phyloP scores from a whole-genome alignment of 2,329 filamentous ascomycete genomes.

The Pyrenophora tritici-repentis region DNA sequence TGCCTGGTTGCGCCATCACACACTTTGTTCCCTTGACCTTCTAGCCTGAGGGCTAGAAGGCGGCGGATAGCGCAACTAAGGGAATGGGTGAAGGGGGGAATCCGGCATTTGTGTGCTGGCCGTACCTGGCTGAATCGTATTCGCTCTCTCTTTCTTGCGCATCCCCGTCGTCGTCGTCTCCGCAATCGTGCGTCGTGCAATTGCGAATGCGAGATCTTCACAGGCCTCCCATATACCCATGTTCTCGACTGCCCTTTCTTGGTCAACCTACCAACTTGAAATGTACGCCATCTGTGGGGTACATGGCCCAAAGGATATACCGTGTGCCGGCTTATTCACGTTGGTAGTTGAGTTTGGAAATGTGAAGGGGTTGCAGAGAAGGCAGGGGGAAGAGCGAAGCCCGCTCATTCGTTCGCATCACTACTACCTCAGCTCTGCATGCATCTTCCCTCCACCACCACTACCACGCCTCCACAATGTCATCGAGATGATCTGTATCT shows the following conservation, averaged over 20 bases:
- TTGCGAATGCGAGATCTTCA: not conserved
- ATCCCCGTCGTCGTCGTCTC: too few relatives aligned
- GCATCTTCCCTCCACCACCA: not conserved
- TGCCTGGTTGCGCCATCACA: conserved; percentile 17
- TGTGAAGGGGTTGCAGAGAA: conserved; percentile 2
- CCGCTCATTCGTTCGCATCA: conserved; percentile 1
- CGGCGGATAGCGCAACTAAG: not conserved
- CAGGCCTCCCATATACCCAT: not conserved
- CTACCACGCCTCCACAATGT: not conserved
- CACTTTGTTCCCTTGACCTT: conserved; percentile 15
- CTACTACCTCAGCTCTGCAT: conserved; percentile 1
- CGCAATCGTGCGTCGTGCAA: too few relatives aligned
- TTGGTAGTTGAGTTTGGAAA: not conserved
- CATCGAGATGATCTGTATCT: too few relatives aligned
- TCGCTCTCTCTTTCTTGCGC: not conserved
- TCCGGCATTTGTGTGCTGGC: too few relatives aligned
- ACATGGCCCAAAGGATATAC: not conserved
- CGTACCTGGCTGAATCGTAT: not conserved
- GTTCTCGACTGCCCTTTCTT: not conserved
- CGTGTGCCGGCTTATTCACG: conserved; percentile 4
- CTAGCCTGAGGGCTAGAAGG: conserved; percentile 23
- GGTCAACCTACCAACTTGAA: not conserved
- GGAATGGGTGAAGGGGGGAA: too few relatives aligned
- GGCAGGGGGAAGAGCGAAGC: conserved; percentile 3
- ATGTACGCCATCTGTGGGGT: conserved; percentile 9